phyloP scores from a whole-genome alignment of 495 filamentous ascomycete species.

The Daldinia vernicosa region DNA sequence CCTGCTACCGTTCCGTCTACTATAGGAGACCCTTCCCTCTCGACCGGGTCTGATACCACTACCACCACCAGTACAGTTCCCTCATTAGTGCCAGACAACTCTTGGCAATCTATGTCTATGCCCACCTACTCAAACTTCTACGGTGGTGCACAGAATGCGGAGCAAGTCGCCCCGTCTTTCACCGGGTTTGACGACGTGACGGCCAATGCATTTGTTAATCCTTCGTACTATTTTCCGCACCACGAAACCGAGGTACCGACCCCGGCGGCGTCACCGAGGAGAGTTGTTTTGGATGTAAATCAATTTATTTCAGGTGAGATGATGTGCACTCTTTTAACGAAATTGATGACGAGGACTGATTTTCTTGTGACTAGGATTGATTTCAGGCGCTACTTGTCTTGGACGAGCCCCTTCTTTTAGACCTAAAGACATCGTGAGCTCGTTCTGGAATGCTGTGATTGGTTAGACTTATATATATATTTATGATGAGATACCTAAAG shows the following conservation, averaged over 20 bases:
- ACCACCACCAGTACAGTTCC: not conserved
- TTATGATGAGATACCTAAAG: too few relatives aligned
- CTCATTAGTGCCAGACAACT: not conserved
- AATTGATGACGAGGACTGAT: not conserved
- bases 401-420: constrained; percentile 70
- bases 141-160: not conserved
- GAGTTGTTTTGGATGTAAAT: constrained; percentile 41
- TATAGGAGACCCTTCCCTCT: constrained; percentile 5
- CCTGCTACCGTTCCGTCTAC: not conserved
- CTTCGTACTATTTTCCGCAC: constrained; percentile 43
- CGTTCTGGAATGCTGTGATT: constrained; percentile 57
- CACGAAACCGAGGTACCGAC: constrained; percentile 14
- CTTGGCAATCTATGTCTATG: constrained; percentile 24
- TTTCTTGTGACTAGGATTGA: constrained; percentile 50
- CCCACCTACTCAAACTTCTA: constrained; percentile 23
- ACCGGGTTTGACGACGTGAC: constrained; percentile 34
- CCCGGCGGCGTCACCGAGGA: constrained; percentile 10
- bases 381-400: constrained; percentile 63
- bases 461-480: not conserved
- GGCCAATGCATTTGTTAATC: constrained; percentile 15
- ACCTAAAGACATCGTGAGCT: constrained; percentile 64
- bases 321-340: too few relatives aligned
- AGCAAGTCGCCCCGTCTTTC: constrained; percentile 21
- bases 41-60: not conserved
- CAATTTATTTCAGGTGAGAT: constrained; percentile 35